phyloP scores from a whole-genome alignment of 352 stramenopile species.

The Globisporangium irregulare region DNA sequence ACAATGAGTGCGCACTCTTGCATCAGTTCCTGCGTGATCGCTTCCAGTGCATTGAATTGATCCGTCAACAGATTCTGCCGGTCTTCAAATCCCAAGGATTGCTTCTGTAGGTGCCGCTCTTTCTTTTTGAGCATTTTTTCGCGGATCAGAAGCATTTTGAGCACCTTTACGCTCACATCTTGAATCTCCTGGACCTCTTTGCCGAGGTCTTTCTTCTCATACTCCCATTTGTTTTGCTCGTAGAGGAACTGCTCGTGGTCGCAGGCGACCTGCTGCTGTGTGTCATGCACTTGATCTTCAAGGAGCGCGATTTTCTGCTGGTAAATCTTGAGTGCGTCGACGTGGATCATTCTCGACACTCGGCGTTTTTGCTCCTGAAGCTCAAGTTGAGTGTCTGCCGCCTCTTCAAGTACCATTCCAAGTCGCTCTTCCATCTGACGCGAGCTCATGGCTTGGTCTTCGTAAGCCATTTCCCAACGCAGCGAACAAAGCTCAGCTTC shows the following conservation, averaged over 20 bases:
- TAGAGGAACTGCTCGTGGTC: constrained; percentile 66
- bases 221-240: constrained; percentile 52
- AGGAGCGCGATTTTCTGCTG: constrained; percentile 49
- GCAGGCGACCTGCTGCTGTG: constrained; percentile 53
- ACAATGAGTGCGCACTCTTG: constrained; percentile 48
- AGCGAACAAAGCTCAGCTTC: constrained; percentile 35
- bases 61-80: constrained; percentile 20
- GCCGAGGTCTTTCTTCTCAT: constrained; percentile 45
- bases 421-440: constrained; percentile 31
- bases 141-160: constrained; percentile 62
- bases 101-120: constrained; percentile 28
- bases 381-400: neutral
- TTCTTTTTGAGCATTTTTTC: constrained; percentile 63
- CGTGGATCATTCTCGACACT: constrained; percentile 8
- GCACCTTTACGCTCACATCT: constrained; percentile 56
- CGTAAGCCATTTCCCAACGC: constrained; percentile 35
- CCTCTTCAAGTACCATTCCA: constrained; percentile 47
- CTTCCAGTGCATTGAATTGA: constrained; percentile 19
- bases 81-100: constrained; percentile 16
- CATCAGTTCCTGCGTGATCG: constrained; percentile 32
- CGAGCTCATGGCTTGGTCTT: constrained; percentile 26
- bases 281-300: constrained; percentile 44
- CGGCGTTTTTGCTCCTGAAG: neutral
- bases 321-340: constrained; percentile 26
- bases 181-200: constrained; percentile 62